Percentiles rank a stretch among this genome's conserved stretches.
Evolutionary conservation across 2,329 filamentous ascomycete genomes (phyloP).

Genomic region (Cucurbitaria berberidis): DNA sequence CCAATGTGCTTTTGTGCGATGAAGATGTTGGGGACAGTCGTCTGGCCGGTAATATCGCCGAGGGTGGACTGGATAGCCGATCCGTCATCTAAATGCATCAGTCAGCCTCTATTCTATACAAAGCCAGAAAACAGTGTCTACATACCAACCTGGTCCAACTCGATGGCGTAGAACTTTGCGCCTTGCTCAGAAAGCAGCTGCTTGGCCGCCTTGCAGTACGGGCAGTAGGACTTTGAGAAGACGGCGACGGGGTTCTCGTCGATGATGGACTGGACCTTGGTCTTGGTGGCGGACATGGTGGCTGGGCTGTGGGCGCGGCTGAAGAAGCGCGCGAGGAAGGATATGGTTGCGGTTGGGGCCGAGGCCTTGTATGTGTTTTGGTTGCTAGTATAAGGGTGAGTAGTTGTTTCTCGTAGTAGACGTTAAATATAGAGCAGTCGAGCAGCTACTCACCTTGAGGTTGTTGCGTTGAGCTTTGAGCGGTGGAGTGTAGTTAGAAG

Average conservation of each 20-base stretch:
- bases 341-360: constrained; percentile 58
- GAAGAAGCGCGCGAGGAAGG: constrained; percentile 77
- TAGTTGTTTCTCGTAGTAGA: not conserved
- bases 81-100: constrained; percentile 72
- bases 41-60: constrained; percentile 77
- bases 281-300: constrained; percentile 81
- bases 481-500: not conserved
- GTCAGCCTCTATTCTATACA: not conserved
- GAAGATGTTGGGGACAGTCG: constrained; percentile 94
- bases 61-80: constrained; percentile 83
- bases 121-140: constrained; percentile 27
- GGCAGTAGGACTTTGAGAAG: constrained; percentile 97
- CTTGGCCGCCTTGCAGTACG: constrained; percentile 87
- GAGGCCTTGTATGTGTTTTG: not conserved
- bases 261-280: constrained; percentile 85
- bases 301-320: constrained; percentile 63
- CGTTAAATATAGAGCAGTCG: not conserved
- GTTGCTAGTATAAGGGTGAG: not conserved
- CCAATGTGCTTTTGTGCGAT: constrained; percentile 92
- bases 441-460: not conserved
- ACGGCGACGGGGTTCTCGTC: constrained; percentile 89
- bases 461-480: not conserved
- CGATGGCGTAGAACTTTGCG: constrained; percentile 76
- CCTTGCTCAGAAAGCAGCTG: constrained; percentile 69
- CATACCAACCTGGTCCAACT: constrained; percentile 85